Conservation (phyloP, 768 basidiomycete species). For the Leccinum boreale region DNA sequence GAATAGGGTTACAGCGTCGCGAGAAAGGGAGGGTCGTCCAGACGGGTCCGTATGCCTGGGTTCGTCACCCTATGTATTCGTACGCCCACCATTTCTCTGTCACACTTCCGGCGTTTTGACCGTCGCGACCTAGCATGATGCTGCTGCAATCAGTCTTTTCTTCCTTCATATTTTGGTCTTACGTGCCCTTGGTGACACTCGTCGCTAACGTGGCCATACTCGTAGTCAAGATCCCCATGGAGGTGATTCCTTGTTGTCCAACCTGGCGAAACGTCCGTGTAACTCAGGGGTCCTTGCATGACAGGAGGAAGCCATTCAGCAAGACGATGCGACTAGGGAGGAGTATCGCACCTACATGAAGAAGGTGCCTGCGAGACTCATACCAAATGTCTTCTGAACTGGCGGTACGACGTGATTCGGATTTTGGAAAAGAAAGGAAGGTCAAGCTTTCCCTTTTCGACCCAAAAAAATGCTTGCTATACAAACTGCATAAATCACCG, state of each 20-base stretch:
- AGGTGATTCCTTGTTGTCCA: background rate
- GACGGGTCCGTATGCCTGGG: conserved; percentile 13
- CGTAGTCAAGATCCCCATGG: conserved; percentile 6
- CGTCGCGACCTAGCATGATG: background rate
- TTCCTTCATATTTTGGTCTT: conserved; percentile 10
- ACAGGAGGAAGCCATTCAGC: conserved; percentile 8
- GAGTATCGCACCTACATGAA: conserved; percentile 12
- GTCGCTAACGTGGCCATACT: background rate
- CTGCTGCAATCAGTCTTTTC: background rate
- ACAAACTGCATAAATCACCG: too few species aligned
- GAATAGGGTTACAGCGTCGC: conserved; percentile 2
- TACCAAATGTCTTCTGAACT: conserved; percentile 9
- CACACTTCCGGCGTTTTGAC: background rate
- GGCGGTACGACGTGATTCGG: too few species aligned
- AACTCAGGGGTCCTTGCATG: background rate
- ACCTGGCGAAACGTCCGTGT: too few species aligned
- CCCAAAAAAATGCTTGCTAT: too few species aligned
- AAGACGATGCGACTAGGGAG: conserved; percentile 2
- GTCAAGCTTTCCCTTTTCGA: too few species aligned
- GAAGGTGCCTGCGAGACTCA: conserved; percentile 10
- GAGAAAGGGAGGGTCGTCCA: conserved; percentile 10
- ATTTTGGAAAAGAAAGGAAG: too few species aligned
- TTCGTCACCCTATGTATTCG: conserved; percentile 13
- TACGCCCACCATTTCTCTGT: background rate
- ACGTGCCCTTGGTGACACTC: background rate